Evolutionary conservation across 192 early-diverging fungal genomes (phyloP).

Genomic region (Tieghemiomyces parasiticus): DNA sequence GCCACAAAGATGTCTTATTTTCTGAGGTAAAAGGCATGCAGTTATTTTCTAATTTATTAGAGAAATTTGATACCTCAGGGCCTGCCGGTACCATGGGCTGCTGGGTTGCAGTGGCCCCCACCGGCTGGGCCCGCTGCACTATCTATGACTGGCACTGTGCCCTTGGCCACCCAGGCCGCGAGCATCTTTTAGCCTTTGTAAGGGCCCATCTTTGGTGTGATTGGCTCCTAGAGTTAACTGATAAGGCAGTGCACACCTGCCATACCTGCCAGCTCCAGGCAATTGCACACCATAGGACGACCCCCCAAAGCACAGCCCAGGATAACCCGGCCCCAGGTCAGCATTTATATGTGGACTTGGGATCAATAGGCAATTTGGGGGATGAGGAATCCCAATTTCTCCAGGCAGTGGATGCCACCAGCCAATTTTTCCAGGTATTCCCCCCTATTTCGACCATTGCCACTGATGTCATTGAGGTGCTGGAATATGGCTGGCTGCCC

Average conservation of each 20-base stretch:
- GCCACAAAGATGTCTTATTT: neutral
- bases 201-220: neutral
- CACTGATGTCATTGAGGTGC: neutral
- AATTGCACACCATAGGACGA: conserved; percentile 4
- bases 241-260: neutral
- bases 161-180: neutral
- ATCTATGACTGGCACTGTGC: neutral
- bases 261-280: conserved; percentile 15
- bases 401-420: conserved; percentile 8
- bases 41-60: neutral
- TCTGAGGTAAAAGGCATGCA: neutral
- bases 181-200: neutral
- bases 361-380: conserved; percentile 5
- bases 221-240: neutral
- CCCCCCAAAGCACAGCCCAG: conserved; percentile 4
- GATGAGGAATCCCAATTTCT: conserved; percentile 7
- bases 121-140: too few relatives aligned
- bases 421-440: conserved; percentile 10
- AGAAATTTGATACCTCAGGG: neutral
- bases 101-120: neutral
- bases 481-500: conserved; percentile 7
- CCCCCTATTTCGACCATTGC: conserved; percentile 3
- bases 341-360: conserved; percentile 16
- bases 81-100: neutral
- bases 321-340: neutral